phyloP scores from a whole-genome alignment of 1,284 basidiomycete species.

The Sanghuangporus baumii region DNA sequence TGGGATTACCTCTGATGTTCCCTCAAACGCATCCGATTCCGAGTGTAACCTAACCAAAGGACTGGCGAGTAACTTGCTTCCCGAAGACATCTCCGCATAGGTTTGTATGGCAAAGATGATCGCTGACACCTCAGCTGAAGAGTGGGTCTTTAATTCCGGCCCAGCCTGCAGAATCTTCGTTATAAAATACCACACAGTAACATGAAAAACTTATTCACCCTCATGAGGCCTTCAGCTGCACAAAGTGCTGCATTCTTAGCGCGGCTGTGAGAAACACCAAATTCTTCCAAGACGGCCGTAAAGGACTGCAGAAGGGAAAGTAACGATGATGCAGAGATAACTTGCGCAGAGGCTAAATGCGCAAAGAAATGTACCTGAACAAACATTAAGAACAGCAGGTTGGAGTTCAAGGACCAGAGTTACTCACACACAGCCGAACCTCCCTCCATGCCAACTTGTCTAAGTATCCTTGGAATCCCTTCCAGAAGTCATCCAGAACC shows the following conservation, averaged over 20 bases:
- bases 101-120: constrained; percentile 62
- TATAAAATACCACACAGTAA: constrained; percentile 8
- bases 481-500: constrained; percentile 85
- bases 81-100: constrained; percentile 55
- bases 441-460: constrained; percentile 88
- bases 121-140: constrained; percentile 46
- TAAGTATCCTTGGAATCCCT: constrained; percentile 79
- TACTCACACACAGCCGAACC: constrained; percentile 75
- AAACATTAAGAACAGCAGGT: not conserved
- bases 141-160: constrained; percentile 45
- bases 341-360: constrained; percentile 69
- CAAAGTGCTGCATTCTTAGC: constrained; percentile 82
- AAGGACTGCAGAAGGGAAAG: constrained; percentile 76
- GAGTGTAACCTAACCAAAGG: constrained; percentile 48
- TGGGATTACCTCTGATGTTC: constrained; percentile 50
- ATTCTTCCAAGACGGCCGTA: constrained; percentile 82
- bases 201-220: constrained; percentile 41
- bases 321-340: constrained; percentile 75
- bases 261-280: constrained; percentile 82
- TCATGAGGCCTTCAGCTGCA: constrained; percentile 83
- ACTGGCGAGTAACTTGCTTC: constrained; percentile 56
- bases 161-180: constrained; percentile 45
- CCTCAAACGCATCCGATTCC: constrained; percentile 36
- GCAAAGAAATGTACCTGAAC: constrained; percentile 85
- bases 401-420: not conserved